phyloP scores from a whole-genome alignment of 495 filamentous ascomycete genomes.

The Barbatosphaeria neglecta region DNA sequence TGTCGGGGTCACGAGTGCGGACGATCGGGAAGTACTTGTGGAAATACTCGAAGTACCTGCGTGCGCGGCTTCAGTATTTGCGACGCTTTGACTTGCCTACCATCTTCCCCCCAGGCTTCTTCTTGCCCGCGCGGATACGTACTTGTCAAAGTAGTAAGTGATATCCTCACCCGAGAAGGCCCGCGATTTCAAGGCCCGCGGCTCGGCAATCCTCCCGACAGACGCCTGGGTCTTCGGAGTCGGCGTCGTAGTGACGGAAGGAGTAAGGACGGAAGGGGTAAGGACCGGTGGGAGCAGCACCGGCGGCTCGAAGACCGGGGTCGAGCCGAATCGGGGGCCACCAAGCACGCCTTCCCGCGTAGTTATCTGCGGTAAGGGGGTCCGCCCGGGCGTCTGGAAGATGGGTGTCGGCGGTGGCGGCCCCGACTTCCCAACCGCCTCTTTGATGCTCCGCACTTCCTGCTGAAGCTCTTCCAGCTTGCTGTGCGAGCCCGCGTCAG shows the following conservation, averaged over 20 bases:
- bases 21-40: constrained; percentile 34
- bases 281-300: neutral
- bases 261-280: neutral
- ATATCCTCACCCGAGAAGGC: constrained; percentile 35
- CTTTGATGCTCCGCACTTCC: constrained; percentile 32
- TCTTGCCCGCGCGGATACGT: no score
- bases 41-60: constrained; percentile 28
- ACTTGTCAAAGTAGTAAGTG: constrained; percentile 35
- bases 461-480: constrained; percentile 33
- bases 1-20: constrained; percentile 23
- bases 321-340: neutral
- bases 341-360: neutral
- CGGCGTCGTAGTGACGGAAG: neutral
- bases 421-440: constrained; percentile 18
- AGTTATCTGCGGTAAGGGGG: neutral
- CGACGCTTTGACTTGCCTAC: no score
- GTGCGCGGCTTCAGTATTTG: neutral
- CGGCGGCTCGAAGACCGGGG: neutral
- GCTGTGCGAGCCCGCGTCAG: constrained; percentile 13
- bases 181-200: constrained; percentile 29
- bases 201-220: constrained; percentile 11
- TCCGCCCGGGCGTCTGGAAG: neutral
- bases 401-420: neutral
- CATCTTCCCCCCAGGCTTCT: no score
- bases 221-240: constrained; percentile 1